phyloP scores from a whole-genome alignment of 805 yeast species.

The Wickerhamomyces tratensis region DNA sequence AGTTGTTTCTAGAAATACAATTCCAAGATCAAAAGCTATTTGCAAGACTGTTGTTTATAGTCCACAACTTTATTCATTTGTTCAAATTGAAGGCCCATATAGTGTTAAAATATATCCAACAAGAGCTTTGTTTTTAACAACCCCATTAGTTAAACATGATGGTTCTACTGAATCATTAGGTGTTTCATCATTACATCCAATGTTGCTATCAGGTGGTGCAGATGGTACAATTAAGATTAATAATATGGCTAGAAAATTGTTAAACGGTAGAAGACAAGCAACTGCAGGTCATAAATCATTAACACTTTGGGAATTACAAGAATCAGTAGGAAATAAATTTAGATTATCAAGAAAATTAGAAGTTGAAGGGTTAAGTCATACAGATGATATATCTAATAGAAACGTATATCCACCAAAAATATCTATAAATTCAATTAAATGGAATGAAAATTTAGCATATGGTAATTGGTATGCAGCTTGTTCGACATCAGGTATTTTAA shows the following conservation, averaged over 20 bases:
- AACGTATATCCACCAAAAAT: conserved; percentile 41
- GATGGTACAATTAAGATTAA: conserved; percentile 37
- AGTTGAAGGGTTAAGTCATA: conserved; percentile 17
- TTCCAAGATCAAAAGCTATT: conserved; percentile 23
- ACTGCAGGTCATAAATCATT: conserved; percentile 19
- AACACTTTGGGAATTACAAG: conserved; percentile 30
- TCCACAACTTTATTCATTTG: conserved; percentile 26
- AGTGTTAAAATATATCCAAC: conserved; percentile 26
- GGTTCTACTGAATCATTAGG: conserved; percentile 31
- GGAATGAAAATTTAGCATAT: conserved; percentile 41
- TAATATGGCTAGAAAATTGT: conserved; percentile 27
- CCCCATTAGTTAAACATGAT: conserved; percentile 27
- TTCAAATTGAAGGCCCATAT: conserved; percentile 31
- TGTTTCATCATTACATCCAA: conserved; percentile 35
- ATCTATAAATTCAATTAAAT: conserved; percentile 37
- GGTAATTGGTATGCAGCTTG: conserved; percentile 48
- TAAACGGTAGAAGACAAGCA: conserved; percentile 24
- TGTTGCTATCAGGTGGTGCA: conserved; percentile 35
- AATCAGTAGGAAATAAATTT: conserved; percentile 24
- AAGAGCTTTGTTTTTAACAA: conserved; percentile 24
- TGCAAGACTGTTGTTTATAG: conserved; percentile 19
- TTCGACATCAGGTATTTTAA: conserved; percentile 37
- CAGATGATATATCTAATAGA: conserved; percentile 17
- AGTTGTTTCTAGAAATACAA: conserved; percentile 16
- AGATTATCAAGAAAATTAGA: conserved; percentile 32